Evolutionary conservation across 2,329 filamentous ascomycete genomes (phyloP).

Genomic region (Colletotrichum navitas): DNA sequence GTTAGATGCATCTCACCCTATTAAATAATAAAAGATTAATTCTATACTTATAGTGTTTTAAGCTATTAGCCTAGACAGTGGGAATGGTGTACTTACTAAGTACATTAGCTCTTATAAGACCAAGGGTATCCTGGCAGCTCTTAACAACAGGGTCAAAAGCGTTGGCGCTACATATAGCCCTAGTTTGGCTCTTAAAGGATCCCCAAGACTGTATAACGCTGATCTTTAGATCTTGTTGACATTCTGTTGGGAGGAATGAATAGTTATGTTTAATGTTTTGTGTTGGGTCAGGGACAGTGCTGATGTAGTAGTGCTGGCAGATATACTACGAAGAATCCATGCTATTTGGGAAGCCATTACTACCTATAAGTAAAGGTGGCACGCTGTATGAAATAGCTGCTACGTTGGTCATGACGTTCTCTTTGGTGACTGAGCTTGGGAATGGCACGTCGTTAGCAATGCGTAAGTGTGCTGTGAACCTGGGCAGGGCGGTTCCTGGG

Average conservation of each 20-base stretch:
- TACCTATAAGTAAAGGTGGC: background rate
- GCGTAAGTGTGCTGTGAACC: background rate
- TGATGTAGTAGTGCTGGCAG: constrained; percentile 10
- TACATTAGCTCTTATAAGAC: background rate
- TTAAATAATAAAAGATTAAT: too few species aligned
- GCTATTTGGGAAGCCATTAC: background rate
- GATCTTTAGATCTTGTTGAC: background rate
- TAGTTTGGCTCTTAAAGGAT: background rate
- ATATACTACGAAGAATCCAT: background rate
- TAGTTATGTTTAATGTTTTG: background rate
- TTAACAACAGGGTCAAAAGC: background rate
- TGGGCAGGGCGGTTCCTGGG: background rate
- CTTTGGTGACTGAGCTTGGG: background rate
- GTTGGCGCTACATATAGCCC: background rate
- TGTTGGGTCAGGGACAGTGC: background rate
- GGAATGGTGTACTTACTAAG: background rate
- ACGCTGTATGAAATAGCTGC: background rate
- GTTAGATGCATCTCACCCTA: background rate
- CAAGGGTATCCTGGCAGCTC: background rate
- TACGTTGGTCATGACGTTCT: background rate
- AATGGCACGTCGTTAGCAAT: background rate
- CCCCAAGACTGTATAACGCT: background rate
- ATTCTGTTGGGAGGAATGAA: background rate
- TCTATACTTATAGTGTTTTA: too few species aligned
- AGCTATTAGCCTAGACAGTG: too few species aligned